Base-by-base conservation (phyloP, 306 rosid species). In the Casuarina cunninghamiana region DNA sequence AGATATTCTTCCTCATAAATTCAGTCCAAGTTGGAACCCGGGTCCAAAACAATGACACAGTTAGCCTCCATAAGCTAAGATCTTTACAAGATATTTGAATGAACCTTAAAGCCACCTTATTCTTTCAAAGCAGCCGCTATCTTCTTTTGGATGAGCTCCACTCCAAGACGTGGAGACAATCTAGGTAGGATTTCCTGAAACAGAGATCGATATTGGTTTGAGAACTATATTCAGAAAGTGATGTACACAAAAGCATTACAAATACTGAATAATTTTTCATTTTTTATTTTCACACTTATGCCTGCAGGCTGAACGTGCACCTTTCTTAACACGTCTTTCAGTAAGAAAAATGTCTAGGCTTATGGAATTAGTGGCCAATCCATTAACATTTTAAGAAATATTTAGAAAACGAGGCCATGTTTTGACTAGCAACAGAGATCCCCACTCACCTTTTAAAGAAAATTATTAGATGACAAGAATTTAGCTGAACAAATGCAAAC, bases 121-220 rank as follows among this genome's bases (percentile, higher is more conserved):
- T 91, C 83, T 84, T 82, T 86, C 76, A 93, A 74, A 49, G 93
- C 91, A 69, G 91, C 93, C 2, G 90, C 93, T 70, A 96, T 83
- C 84, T 93, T 93, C 88, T 91, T 93, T 76, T 91, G 98, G 53
- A 96, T 45, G 55, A 88, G 87, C 86, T 93, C 98, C 84, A 88
- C 96, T 50, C 97, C 97, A 55, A 91, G 90, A 54, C 98, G 94
- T 44, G 99, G 97, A 84, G 97, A 87, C 75, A 91, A 72, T 65
- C 98, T 86, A 1, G 96, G 98, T 53, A 91, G 86, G 39, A 80
- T 83, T 86, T 88, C 91, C 98, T 93, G 91, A 21, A 77, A 71
- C 44, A 82, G 75, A 66, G n/a, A 79, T 58, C 55, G 77, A 66
- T 67, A 9, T 51, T 77, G 60, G 71, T 17, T 42, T 85, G 46